phyloP scores from a whole-genome alignment of 1,139 yeast genomes.

The Yamadazyma oceani region DNA sequence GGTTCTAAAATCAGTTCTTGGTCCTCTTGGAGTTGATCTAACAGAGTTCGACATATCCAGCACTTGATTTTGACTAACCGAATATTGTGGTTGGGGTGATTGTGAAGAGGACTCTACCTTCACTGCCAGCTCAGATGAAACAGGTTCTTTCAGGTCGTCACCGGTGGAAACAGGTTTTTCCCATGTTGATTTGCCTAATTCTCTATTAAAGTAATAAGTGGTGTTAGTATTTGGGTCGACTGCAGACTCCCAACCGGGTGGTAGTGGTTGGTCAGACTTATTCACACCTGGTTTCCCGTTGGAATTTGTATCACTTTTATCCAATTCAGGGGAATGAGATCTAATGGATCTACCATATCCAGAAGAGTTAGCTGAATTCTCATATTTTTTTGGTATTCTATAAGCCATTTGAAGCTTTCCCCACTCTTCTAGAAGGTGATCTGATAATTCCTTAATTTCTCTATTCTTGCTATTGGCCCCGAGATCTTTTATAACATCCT shows the following conservation, averaged over 20 bases:
- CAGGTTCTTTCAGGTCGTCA: too few species aligned
- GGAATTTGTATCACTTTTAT: slow-evolving; percentile 4
- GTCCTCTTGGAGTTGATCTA: slow-evolving; percentile 5
- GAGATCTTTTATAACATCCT: slow-evolving; percentile 56
- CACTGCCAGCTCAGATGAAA: too few species aligned
- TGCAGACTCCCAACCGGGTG: slow-evolving; percentile 57
- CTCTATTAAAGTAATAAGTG: slow-evolving; percentile 56
- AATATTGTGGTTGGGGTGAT: background rate
- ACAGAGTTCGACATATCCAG: background rate
- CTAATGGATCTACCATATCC: slow-evolving; percentile 23
- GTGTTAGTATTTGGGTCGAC: slow-evolving; percentile 39
- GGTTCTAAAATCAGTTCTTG: background rate
- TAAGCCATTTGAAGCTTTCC: slow-evolving; percentile 74
- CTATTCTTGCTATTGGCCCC: slow-evolving; percentile 27
- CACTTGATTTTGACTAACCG: background rate
- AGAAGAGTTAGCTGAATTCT: slow-evolving; percentile 4
- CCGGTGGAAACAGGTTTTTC: slow-evolving; percentile 33
- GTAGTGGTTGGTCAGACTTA: slow-evolving; percentile 34
- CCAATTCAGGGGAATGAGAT: slow-evolving; percentile 22
- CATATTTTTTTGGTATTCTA: slow-evolving; percentile 63
- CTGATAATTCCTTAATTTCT: slow-evolving; percentile 38
- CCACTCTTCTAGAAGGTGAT: slow-evolving; percentile 65
- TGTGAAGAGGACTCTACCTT: slow-evolving; percentile 2
- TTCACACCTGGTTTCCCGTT: slow-evolving; percentile 9
- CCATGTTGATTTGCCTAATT: slow-evolving; percentile 54